Conservation (phyloP, 176 grass and related monocot genomes). For the Bromus sterilis region DNA sequence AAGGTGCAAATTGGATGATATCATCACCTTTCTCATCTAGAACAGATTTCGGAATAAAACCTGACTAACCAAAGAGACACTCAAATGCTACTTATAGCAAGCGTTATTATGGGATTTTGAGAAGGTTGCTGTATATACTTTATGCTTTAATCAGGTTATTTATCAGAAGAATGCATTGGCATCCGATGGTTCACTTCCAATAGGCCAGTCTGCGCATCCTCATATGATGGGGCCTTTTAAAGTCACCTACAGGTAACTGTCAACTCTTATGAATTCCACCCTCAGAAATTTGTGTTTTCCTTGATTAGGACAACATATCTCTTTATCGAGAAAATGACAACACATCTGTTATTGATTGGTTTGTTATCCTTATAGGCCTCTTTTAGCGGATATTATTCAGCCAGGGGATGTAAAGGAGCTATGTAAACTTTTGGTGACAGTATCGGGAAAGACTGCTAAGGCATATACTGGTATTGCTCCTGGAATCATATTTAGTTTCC, state of each 20-base stretch:
- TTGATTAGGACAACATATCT: slow-evolving; percentile 4
- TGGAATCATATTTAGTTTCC: not conserved
- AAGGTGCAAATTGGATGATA: not conserved
- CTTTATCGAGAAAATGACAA: no score
- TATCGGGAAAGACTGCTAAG: slow-evolving; percentile 62
- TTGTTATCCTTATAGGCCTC: slow-evolving; percentile 58
- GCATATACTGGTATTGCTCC: slow-evolving; percentile 53
- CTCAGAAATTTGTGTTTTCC: not conserved
- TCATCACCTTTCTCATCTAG: not conserved
- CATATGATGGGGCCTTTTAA: slow-evolving; percentile 54
- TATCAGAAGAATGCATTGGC: slow-evolving; percentile 46
- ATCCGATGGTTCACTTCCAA: slow-evolving; percentile 36
- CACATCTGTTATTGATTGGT: slow-evolving; percentile 19
- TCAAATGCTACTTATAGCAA: not conserved
- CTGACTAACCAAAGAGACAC: not conserved
- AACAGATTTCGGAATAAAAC: not conserved
- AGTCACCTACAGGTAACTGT: slow-evolving; percentile 81
- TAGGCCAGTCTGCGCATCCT: slow-evolving; percentile 39
- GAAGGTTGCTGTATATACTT: not conserved
- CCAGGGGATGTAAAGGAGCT: slow-evolving; percentile 72
- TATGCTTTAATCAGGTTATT: slow-evolving; percentile 27
- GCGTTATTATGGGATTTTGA: not conserved
- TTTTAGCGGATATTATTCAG: slow-evolving; percentile 90
- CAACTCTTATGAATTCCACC: not conserved
- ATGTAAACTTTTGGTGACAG: slow-evolving; percentile 76